Conservation (phyloP, 2,329 filamentous ascomycete genomes). For the Pyrenochaeta sp. region DNA sequence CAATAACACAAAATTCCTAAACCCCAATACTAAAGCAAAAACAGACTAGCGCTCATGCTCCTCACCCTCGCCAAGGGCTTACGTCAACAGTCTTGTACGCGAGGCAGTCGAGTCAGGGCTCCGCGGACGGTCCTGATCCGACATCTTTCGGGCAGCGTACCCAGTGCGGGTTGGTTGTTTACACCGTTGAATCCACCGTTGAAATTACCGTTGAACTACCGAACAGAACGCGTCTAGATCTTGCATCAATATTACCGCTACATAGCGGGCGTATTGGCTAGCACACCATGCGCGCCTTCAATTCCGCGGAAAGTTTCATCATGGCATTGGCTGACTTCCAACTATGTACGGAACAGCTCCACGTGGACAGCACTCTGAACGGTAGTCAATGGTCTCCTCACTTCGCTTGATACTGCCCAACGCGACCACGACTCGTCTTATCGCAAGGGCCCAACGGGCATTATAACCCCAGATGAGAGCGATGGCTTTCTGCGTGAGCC, state of each 20-base stretch:
- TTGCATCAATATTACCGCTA: no score
- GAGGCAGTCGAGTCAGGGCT: no score
- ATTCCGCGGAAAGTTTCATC: neutral
- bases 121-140: no score
- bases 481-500: neutral
- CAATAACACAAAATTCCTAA: neutral
- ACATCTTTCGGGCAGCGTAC: no score
- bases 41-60: neutral
- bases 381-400: neutral
- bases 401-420: neutral
- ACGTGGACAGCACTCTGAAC: neutral
- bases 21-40: neutral
- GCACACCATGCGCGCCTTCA: neutral
- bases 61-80: neutral
- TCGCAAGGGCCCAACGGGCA: neutral
- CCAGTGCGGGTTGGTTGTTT: no score
- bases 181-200: no score
- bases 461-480: neutral
- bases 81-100: neutral
- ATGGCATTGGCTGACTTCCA: neutral
- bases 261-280: neutral
- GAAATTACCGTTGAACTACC: no score
- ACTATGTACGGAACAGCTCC: neutral
- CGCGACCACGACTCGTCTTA: neutral
- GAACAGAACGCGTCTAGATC: no score